Base-by-base conservation (phyloP, 1,284 basidiomycete species). In the Ustilago trichophora region DNA sequence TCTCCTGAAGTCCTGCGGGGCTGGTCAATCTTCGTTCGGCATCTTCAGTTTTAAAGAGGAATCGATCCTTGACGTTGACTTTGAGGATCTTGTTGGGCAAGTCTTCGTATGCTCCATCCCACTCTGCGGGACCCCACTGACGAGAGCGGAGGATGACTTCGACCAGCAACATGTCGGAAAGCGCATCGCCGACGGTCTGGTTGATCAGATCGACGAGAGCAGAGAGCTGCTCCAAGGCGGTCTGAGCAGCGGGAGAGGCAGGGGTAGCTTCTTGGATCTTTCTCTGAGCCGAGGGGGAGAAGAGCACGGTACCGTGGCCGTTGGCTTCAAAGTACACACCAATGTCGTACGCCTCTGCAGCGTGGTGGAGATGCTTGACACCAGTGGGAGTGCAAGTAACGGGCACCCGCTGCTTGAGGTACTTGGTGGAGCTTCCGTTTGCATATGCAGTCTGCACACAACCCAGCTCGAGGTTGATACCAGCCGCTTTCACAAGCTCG, bases 291-390 rank as follows among this genome's bases (percentile, higher is more conserved):
- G 65, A 56, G 24, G 54, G 50, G 10, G 95, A 97, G 84, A 99
- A 98, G 45, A 98, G 83, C 38, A 98, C 92, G 1, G 96, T 99
- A 33, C 96, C 96, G 77, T 99, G 96, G 0, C 96, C 96, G 81
- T 99, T 99, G 46, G 96, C 96, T 83, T 99, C 96, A 78, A 99
- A 99, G 84, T 99, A 99, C 40, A 98, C 92, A 24, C 96, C 96
- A 67, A 98, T 87, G 79, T 93, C 89, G 83, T 90, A 98, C 70
- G 89, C 87, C 77, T 95, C 92, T 7, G 96, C 96, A 7, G 94
- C 96, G 81, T 98, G 95, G 81, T 99, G 96, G 44, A 98, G 87
- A 81, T 98, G 91, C 83, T 99, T 99, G 64, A 99, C 96, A 33
- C 96, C 96, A 8, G 96, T 99, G 6, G 93, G 86, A 3, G 96